A percentile compares a stretch with the other conserved stretches of the same genome.
phyloP scores from a whole-genome alignment of 176 grass and related monocot genomes.

The Lolium rigidum region DNA sequence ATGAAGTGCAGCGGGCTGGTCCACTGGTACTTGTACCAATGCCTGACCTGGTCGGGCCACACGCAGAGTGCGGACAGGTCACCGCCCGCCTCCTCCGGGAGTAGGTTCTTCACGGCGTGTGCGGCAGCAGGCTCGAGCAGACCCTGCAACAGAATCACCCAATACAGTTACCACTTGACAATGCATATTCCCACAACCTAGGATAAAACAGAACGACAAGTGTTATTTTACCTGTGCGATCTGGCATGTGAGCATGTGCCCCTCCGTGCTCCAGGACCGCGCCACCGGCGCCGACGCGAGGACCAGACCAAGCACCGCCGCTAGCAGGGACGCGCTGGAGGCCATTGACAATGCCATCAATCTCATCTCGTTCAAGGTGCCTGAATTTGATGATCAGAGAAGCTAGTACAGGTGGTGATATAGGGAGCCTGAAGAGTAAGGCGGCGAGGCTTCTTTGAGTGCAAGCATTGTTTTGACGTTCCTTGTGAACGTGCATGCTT shows the following conservation, averaged over 20 bases:
- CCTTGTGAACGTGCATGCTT: slow-evolving; percentile 42
- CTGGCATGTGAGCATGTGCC: slow-evolving; percentile 78
- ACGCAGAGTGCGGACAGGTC: slow-evolving; percentile 79
- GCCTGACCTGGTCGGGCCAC: slow-evolving; percentile 85
- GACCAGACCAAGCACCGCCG: slow-evolving; percentile 34
- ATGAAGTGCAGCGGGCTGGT: slow-evolving; percentile 85
- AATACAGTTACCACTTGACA: neutral
- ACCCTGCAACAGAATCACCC: slow-evolving; percentile 37
- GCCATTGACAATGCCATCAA: neutral
- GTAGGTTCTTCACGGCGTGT: slow-evolving; percentile 70
- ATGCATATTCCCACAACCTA: neutral
- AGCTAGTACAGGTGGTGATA: neutral
- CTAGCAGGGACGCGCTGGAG: neutral
- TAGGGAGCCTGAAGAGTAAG: neutral
- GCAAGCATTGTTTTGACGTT: slow-evolving; percentile 51
- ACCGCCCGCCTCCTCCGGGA: slow-evolving; percentile 67
- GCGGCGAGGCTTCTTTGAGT: slow-evolving; percentile 39
- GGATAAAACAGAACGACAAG: neutral
- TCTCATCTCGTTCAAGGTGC: neutral
- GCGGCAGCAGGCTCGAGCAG: slow-evolving; percentile 66
- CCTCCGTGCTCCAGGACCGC: slow-evolving; percentile 81
- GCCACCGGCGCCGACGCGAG: slow-evolving; percentile 49
- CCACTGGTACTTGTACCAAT: slow-evolving; percentile 83
- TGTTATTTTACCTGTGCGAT: slow-evolving; percentile 74
- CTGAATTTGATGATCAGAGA: neutral